Conservation (phyloP, 768 basidiomycete genomes). For the Chiua virens region DNA sequence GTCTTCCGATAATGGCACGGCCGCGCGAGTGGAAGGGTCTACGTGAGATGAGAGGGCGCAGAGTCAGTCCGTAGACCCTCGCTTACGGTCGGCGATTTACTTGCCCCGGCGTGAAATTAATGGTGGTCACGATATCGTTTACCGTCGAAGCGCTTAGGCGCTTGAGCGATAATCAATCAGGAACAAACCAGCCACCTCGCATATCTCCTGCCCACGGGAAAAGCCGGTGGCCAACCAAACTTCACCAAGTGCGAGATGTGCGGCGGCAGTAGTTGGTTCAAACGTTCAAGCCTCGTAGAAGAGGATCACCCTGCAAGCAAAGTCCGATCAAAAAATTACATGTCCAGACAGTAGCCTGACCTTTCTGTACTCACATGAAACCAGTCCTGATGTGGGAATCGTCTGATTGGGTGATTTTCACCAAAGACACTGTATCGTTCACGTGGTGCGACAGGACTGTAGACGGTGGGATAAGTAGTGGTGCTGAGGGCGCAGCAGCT, state of each 20-base stretch:
- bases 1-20: constrained; percentile 1
- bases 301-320: neutral
- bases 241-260: neutral
- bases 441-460: neutral
- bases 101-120: neutral
- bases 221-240: neutral
- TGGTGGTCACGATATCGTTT: neutral
- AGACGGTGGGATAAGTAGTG: neutral
- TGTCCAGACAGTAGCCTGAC: neutral
- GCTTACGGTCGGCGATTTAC: neutral
- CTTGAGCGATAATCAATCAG: neutral
- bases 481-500: neutral
- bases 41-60: constrained; percentile 7
- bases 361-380: constrained; percentile 4
- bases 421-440: neutral
- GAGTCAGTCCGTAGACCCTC: neutral
- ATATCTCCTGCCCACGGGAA: neutral
- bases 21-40: neutral
- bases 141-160: neutral
- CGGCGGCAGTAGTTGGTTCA: neutral
- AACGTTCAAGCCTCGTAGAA: neutral
- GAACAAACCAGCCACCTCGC: neutral
- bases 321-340: neutral
- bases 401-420: neutral
- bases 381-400: no score